phyloP scores from a whole-genome alignment of 306 rosid species.

The Acacia confusa region DNA sequence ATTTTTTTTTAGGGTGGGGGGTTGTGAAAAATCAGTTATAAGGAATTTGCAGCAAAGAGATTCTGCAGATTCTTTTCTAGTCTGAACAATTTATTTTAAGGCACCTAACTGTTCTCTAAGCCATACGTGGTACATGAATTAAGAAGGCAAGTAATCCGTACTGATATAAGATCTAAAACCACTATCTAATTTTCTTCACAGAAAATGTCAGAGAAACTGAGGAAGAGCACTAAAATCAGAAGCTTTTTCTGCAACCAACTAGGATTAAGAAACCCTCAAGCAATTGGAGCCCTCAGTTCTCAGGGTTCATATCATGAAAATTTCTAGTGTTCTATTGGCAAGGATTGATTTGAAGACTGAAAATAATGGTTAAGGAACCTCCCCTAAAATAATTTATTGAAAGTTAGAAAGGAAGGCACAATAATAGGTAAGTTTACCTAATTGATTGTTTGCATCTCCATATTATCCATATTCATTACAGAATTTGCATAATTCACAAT shows the following conservation, averaged over 20 bases:
- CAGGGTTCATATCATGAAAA: constrained; percentile 22
- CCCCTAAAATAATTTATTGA: background rate
- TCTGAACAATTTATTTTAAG: background rate
- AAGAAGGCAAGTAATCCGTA: background rate
- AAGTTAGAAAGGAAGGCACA: too few species aligned
- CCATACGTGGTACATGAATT: background rate
- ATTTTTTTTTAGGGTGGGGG: background rate
- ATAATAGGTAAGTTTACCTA: background rate
- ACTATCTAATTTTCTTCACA: background rate
- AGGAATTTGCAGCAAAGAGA: constrained; percentile 1
- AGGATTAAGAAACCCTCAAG: background rate
- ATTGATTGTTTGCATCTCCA: background rate
- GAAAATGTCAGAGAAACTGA: background rate
- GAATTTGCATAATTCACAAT: background rate
- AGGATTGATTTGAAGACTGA: constrained; percentile 5
- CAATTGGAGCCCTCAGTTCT: constrained; percentile 17
- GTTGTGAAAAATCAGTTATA: background rate
- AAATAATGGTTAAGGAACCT: background rate
- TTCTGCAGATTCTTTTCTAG: background rate
- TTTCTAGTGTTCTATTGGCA: constrained; percentile 19
- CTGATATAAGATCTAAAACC: background rate
- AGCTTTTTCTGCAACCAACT: background rate
- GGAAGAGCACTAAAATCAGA: background rate
- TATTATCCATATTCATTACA: background rate
- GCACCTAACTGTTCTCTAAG: background rate